These are phyloP conservation scores for Sanguinoderma infundibulare DNA, from an alignment of 1,284 basidiomycete species.

Conservation along the genomic window DNA sequence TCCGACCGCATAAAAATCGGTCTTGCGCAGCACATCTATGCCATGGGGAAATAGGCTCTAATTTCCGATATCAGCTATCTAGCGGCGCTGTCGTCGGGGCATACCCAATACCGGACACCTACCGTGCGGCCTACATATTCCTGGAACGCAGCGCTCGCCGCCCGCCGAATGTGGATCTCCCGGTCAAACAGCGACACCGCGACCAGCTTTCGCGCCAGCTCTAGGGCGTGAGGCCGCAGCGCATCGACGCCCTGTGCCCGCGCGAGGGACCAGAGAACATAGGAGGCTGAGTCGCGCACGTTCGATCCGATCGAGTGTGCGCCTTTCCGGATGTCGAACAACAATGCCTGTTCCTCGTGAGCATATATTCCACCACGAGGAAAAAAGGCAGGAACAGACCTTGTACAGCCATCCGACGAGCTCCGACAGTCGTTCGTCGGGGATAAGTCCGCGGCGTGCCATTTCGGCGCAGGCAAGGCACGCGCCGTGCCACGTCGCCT, in stretches of 20 bases:
- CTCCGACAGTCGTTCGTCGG: conserved; percentile 57
- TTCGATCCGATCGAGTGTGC: conserved; percentile 93
- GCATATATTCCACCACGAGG: conserved; percentile 7
- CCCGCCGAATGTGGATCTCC: conserved; percentile 94
- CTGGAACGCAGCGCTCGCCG: conserved; percentile 97
- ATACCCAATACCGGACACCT: conserved; percentile 33
- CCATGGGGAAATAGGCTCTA: conserved; percentile 91
- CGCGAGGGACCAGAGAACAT: conserved; percentile 94
- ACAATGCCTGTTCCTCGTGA: conserved; percentile 68
- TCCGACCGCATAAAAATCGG: conserved; percentile 95
- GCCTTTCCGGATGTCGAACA: conserved; percentile 92
- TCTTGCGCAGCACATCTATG: conserved; percentile 89
- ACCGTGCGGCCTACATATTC: conserved; percentile 96
- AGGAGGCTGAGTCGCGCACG: conserved; percentile 94
- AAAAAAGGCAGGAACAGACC: conserved; percentile 44
- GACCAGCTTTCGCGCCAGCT: conserved; percentile 75
- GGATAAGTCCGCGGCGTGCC: conserved; percentile 80
- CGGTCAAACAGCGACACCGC: conserved; percentile 89
- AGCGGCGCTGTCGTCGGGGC: neutral
- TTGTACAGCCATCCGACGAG: conserved; percentile 82
- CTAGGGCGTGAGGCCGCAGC: conserved; percentile 66
- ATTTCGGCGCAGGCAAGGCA: conserved; percentile 93
- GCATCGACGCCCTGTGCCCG: conserved; percentile 68
- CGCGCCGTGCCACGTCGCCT: conserved; percentile 94
- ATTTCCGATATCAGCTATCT: conserved; percentile 18